Evolutionary conservation across 208 protist genomes (phyloP).

Genomic region (Histomonas meleagridis): DNA sequence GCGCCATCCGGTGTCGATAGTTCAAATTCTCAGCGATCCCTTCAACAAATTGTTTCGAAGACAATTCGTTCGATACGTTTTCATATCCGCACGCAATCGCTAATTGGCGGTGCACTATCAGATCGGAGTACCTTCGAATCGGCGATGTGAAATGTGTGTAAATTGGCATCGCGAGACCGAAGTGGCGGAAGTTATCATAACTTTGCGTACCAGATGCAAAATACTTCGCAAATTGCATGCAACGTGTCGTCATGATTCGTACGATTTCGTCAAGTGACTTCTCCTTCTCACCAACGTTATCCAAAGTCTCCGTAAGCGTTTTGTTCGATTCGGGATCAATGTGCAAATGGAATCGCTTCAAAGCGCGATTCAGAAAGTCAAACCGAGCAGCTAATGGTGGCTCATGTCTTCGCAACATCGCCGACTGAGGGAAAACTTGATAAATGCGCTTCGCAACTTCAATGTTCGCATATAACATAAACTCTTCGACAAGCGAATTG

Average conservation of each 20-base stretch:
- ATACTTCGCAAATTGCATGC: slow-evolving; percentile 58
- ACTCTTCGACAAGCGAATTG: slow-evolving; percentile 60
- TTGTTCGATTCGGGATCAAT: slow-evolving; percentile 47
- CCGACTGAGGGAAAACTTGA: slow-evolving; percentile 52
- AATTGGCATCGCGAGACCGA: slow-evolving; percentile 62
- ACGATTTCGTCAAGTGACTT: slow-evolving; percentile 61
- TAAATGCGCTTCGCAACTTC: slow-evolving; percentile 60
- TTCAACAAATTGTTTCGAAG: background rate
- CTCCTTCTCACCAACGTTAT: slow-evolving; percentile 43
- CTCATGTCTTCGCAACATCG: slow-evolving; percentile 67
- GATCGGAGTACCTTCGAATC: slow-evolving; percentile 71
- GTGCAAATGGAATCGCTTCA: slow-evolving; percentile 24
- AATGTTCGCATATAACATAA: slow-evolving; percentile 70
- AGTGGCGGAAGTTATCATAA: slow-evolving; percentile 63
- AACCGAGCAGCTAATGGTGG: slow-evolving; percentile 46
- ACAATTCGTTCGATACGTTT: background rate
- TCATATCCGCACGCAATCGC: slow-evolving; percentile 38
- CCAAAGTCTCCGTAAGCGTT: slow-evolving; percentile 54
- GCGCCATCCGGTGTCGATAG: slow-evolving; percentile 28
- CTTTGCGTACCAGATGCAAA: slow-evolving; percentile 17
- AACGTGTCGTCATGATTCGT: slow-evolving; percentile 63
- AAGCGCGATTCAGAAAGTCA: slow-evolving; percentile 38
- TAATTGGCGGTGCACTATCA: slow-evolving; percentile 74
- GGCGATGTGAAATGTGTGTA: slow-evolving; percentile 87
- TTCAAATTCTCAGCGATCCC: slow-evolving; percentile 22